Base-by-base conservation (phyloP, 805 yeast genomes). In the Starmera quercuum region DNA sequence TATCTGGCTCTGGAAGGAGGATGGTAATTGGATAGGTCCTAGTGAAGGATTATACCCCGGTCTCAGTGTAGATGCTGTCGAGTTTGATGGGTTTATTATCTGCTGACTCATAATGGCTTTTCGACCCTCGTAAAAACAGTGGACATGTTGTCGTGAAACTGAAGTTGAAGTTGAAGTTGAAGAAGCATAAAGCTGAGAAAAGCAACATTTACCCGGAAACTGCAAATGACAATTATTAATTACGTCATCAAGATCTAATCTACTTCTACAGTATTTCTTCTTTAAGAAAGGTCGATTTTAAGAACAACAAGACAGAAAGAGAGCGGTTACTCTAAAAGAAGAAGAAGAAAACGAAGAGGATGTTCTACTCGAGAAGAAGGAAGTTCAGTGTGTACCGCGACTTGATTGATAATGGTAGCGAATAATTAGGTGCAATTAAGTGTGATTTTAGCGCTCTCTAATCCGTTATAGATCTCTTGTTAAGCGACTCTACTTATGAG, bases 11-110 rank as follows among this genome's bases (percentile, higher is more conserved):
- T 47, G 51, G 29, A 42, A 47, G 7, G 51, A 38, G 11, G 48
- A 33, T 6, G 56, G 56, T 1, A 50, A 41, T 26, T 51, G 55
- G 14, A 51, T 44, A 4, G 56, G 56, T 7, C 56, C 56, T 16
- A 52, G 29, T 0, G 51, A 45, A 1, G 56, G 55, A 20, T 52
- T 50, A 29, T 52, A 52, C 2, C 56, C 56, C 5, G 46, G 30
- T 17, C 33, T 46, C 9, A 45, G 20, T 2, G 41, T 30, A 2
- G 45, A 24, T 1, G 39, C 17, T 28, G 39, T 48, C 3, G 50
- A 41, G 1, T 49, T 44, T 5, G 51, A 43, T 7, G 53, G 51
- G 6, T 46, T 45, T 11, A 48, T 45, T 12, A 48, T 43, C 13
- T 47, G 44, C 12, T 30, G 32, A 22, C 26, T 30, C 32, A 30